Evolutionary conservation across 2,329 filamentous ascomycete genomes (phyloP).

Genomic region (Zasmidium angulare): DNA sequence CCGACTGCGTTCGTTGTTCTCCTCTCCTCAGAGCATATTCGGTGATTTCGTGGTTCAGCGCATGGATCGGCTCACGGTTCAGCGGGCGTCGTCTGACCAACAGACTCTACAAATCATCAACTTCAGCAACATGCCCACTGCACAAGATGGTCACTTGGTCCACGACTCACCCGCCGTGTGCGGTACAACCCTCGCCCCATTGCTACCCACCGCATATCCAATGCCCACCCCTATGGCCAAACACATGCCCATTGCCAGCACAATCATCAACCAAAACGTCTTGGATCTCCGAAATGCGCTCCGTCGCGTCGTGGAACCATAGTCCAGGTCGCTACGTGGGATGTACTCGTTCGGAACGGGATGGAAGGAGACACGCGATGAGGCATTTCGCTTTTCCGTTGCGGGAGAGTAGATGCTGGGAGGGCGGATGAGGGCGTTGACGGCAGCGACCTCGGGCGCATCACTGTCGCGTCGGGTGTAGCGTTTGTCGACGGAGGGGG

Average conservation of each 20-base stretch:
- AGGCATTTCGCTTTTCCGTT: background rate
- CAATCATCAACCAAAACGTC: background rate
- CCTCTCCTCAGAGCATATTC: background rate
- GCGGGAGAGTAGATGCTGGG: background rate
- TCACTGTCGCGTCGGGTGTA: conserved; percentile 2
- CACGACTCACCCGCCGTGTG: background rate
- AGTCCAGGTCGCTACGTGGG: background rate
- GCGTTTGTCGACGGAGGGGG: background rate
- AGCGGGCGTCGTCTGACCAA: background rate
- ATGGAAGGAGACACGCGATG: background rate
- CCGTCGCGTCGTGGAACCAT: background rate
- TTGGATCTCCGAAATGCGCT: background rate
- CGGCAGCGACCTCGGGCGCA: background rate
- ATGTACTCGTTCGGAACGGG: background rate
- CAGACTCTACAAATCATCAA: background rate
- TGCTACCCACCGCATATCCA: background rate
- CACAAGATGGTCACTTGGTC: too few species aligned
- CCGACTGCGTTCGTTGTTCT: background rate
- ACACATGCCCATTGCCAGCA: background rate
- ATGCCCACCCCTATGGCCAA: conserved; percentile 4
- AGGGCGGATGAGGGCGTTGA: background rate
- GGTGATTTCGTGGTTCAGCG: too few species aligned
- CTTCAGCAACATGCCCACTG: too few species aligned
- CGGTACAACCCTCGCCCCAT: background rate
- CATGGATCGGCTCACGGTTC: background rate